A percentile compares a stretch with the other conserved stretches of the same genome.
Conservation (phyloP, 1,139 yeast species). For the Entelexis paramagnoliae region DNA sequence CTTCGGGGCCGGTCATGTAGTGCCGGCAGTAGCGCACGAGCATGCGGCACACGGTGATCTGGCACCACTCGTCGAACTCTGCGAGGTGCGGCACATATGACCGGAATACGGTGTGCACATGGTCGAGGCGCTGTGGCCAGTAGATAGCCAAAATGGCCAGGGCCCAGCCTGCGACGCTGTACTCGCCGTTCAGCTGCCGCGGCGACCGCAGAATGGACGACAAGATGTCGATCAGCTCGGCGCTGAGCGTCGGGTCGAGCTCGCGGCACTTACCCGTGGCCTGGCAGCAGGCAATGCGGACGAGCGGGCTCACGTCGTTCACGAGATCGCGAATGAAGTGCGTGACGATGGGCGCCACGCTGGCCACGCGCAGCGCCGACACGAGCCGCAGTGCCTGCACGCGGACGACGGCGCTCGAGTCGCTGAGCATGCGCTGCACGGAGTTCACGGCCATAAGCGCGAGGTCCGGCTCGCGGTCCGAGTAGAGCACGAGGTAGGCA, state of each 20-base stretch:
- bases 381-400: conserved; percentile 69
- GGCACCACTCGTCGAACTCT: conserved; percentile 71
- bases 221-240: conserved; percentile 43
- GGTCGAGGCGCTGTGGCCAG: conserved; percentile 48
- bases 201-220: conserved; percentile 48
- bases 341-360: conserved; percentile 68
- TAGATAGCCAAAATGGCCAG: conserved; percentile 47
- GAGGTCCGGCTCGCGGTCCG: conserved; percentile 77
- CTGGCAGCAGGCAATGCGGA: conserved; percentile 68
- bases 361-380: conserved; percentile 68
- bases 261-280: conserved; percentile 60
- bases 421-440: conserved; percentile 70
- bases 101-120: conserved; percentile 63
- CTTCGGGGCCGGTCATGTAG: conserved; percentile 49
- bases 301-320: conserved; percentile 65
- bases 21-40: conserved; percentile 56
- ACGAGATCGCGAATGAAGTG: conserved; percentile 61
- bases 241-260: conserved; percentile 35
- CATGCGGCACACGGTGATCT: conserved; percentile 48
- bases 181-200: conserved; percentile 33
- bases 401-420: conserved; percentile 56
- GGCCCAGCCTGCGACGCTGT: conserved; percentile 61
- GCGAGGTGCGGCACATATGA: conserved; percentile 46
- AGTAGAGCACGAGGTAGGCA: conserved; percentile 63
- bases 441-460: conserved; percentile 85